Evolutionary conservation across 2,329 filamentous ascomycete species (phyloP).

Genomic region (Dendryphion nanum): DNA sequence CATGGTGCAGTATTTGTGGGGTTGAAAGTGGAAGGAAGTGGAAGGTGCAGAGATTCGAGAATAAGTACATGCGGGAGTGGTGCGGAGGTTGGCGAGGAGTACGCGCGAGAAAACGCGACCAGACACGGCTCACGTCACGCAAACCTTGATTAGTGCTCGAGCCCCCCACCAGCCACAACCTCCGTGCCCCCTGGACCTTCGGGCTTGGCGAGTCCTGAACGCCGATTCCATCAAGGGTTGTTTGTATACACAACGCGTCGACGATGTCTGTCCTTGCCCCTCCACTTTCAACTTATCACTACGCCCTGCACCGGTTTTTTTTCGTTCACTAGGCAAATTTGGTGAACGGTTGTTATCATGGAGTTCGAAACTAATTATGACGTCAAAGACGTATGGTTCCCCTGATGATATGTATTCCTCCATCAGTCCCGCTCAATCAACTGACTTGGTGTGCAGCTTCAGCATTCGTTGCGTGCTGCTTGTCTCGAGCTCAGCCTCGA

Average conservation of each 20-base stretch:
- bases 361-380: slow-evolving; percentile 27
- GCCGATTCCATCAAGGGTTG: no score
- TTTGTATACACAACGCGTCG: slow-evolving; percentile 37
- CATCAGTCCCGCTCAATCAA: no score
- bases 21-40: slow-evolving; percentile 9
- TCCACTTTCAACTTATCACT: slow-evolving; percentile 18
- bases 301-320: slow-evolving; percentile 8
- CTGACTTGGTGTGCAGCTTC: slow-evolving; percentile 32
- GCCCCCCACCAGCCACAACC: no score
- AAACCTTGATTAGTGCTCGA: no score
- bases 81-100: not conserved
- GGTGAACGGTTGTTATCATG: slow-evolving; percentile 23
- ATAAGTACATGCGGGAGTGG: not conserved
- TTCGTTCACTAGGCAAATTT: slow-evolving; percentile 18
- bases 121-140: no score
- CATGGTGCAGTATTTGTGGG: slow-evolving; percentile 18
- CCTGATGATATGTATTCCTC: no score
- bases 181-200: no score
- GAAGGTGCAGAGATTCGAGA: slow-evolving; percentile 11
- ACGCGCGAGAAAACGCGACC: no score
- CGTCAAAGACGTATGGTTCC: slow-evolving; percentile 34
- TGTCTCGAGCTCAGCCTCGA: slow-evolving; percentile 70
- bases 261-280: slow-evolving; percentile 11
- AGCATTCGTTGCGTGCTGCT: slow-evolving; percentile 53
- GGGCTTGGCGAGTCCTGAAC: no score